Base-by-base conservation (phyloP, 2,329 filamentous ascomycete species). In the Fulvia fulva region DNA sequence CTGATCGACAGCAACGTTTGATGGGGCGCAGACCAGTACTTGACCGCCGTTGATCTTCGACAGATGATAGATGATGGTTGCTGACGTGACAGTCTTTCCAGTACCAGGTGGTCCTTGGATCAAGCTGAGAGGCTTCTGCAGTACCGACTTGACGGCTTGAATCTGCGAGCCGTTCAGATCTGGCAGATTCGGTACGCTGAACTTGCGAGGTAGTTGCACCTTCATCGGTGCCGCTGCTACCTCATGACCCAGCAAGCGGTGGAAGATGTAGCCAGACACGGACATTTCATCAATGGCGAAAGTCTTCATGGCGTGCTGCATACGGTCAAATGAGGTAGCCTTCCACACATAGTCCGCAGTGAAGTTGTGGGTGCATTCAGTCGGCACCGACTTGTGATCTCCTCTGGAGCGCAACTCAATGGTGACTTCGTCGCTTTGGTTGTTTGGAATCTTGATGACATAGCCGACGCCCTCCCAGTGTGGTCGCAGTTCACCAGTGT, bases 321-420 rank as follows among this genome's bases (percentile, higher is more conserved):
- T 99, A 63, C 94, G 92, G 71, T 99, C 94, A 73, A 99, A 99
- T 0, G 93, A 97, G 0, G 95, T 99, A 14, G 95, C 94, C 74
- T 99, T 99, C 94, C 94, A 99, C 56, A 99, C 94, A 71, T 99
- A 99, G 74, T 99, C 94, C 65, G 93, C 94, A 16, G 91, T 96
- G 76, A 99, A 99, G 75, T 97, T 96, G 76, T 96, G 91, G 0
- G 93, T 96, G 75, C 93, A 94, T 70, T 99, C 93, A 0, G 91
- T 96, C 0, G 94, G 94, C 1, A 97, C 90, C 26, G 89, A 90
- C 76, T 97, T 97, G 78, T 97, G 92, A 72, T 96, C 96, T 61
- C 91, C 92, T 63, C 94, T 93, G 69, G 94, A 91, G 66, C 94
- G 89, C 71, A 99, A 78, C 74, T 99, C 94, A 64, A 99, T 88